Evolutionary conservation across 1,284 basidiomycete genomes (phyloP).

Genomic region (Cryptococcus sp.): DNA sequence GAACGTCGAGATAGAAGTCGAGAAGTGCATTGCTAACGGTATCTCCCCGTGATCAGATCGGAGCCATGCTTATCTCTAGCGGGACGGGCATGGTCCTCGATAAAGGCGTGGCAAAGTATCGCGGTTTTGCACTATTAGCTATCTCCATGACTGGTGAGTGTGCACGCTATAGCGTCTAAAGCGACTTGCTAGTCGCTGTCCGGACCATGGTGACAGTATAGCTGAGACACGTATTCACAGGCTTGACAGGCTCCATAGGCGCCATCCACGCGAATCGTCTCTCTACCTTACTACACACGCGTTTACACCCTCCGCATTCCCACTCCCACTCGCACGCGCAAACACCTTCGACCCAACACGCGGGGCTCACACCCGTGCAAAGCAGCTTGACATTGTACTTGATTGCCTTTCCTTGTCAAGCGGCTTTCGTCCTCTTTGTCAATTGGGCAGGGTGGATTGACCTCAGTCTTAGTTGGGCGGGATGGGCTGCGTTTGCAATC

Average conservation of each 20-base stretch:
- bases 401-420: slow-evolving; percentile 74
- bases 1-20: not conserved
- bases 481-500: slow-evolving; percentile 68
- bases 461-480: slow-evolving; percentile 66
- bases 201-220: not conserved
- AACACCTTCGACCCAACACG: not conserved
- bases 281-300: slow-evolving; percentile 62
- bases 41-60: slow-evolving; percentile 42
- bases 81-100: slow-evolving; percentile 91
- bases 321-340: slow-evolving; percentile 3
- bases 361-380: slow-evolving; percentile 40
- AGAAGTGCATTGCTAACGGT: not conserved
- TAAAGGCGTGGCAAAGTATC: slow-evolving; percentile 78
- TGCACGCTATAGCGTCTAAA: not conserved
- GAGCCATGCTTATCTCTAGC: slow-evolving; percentile 89
- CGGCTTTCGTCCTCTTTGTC: slow-evolving; percentile 69
- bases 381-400: slow-evolving; percentile 62
- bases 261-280: slow-evolving; percentile 89
- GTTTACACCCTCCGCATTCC: slow-evolving; percentile 31
- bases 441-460: slow-evolving; percentile 72
- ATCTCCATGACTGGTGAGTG: slow-evolving; percentile 80
- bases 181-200: too few species aligned
- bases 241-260: slow-evolving; percentile 82
- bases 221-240: slow-evolving; percentile 47
- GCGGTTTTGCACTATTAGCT: slow-evolving; percentile 84